Base-by-base conservation (phyloP, 2,329 filamentous ascomycete species). In the Fusarium decemcellulare region DNA sequence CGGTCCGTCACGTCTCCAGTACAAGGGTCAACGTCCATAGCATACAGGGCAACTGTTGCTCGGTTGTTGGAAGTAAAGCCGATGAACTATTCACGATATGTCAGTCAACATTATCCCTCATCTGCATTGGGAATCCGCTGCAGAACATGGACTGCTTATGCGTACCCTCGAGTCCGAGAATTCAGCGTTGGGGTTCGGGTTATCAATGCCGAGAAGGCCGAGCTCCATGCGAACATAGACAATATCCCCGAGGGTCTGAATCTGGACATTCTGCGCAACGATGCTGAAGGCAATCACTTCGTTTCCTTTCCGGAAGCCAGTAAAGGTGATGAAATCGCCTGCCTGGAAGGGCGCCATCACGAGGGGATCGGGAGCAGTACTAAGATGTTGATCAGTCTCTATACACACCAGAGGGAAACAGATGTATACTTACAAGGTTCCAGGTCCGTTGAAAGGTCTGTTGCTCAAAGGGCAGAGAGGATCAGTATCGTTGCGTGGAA, bases 401-500 rank as follows among this genome's bases (percentile, higher is more conserved):
- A 12, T 34, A 14, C 27, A 10, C 14, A 43, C 30, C 6, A 44
- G 12, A 3, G n/a, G n/a, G 36, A 7, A 10, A n/a, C 8, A 12
- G 1, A 36, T 23, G 12, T 50, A 4, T 34, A 60, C 56, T n/a
- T 43, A 64, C 50, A 80, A 81, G 15, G 75, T 78, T 12, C 78
- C 77, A 7, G 76, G 75, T 2, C 77, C 76, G 3, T 72, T 57
- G 44, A 78, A 76, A 1, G 79, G 79, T 2, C 80, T 72, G 56
- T 81, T 80, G 27, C 70, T 74, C 6, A 76, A 34, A 5, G 79
- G 79, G 50, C 79, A 81, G 2, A 79, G 67, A 1, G 79, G 76
- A 30, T 81, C 80, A 2, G 76, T 76, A 27, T 74, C 61, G 23
- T 80, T 81, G 15, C 85, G 78, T 0, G 83, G 84, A 16, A 86